A percentile compares a stretch with the other conserved stretches of the same genome.
Conservation (phyloP, 2,329 filamentous ascomycete species). For the Cladosporium sphaerospermum region DNA sequence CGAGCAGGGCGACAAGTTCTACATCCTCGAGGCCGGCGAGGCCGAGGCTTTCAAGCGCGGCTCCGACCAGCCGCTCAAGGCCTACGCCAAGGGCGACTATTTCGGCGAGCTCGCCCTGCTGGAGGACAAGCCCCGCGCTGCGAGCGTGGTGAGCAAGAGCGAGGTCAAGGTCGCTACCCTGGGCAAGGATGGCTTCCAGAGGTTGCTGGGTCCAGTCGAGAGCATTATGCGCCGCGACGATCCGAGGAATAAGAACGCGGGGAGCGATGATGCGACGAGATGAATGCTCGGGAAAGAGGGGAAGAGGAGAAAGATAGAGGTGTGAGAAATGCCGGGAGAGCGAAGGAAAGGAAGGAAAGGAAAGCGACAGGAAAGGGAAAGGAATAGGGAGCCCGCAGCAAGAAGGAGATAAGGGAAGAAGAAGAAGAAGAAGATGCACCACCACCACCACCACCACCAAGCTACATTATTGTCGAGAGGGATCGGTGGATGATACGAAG, state of each 20-base stretch:
- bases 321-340: too few species aligned
- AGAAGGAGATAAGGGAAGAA: too few species aligned
- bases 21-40: constrained; percentile 78
- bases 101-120: constrained; percentile 93
- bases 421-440: too few species aligned
- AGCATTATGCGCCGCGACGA: constrained; percentile 83
- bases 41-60: constrained; percentile 82
- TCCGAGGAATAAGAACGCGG: constrained; percentile 36
- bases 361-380: too few species aligned
- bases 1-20: constrained; percentile 87
- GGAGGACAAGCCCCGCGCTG: constrained; percentile 88
- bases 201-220: constrained; percentile 85
- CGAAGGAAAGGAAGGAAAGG: too few species aligned
- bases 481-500: too few species aligned
- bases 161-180: constrained; percentile 90
- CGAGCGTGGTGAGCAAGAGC: constrained; percentile 74
- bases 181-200: constrained; percentile 90
- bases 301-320: background rate
- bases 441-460: too few species aligned
- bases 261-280: background rate
- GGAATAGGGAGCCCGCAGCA: too few species aligned
- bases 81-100: constrained; percentile 88
- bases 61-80: constrained; percentile 62
- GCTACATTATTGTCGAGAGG: too few species aligned
- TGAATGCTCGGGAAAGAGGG: background rate